A percentile compares a stretch with the other conserved stretches of the same genome.
Evolutionary conservation across 306 rosid species (phyloP).

Genomic region (Fagus crenata): DNA sequence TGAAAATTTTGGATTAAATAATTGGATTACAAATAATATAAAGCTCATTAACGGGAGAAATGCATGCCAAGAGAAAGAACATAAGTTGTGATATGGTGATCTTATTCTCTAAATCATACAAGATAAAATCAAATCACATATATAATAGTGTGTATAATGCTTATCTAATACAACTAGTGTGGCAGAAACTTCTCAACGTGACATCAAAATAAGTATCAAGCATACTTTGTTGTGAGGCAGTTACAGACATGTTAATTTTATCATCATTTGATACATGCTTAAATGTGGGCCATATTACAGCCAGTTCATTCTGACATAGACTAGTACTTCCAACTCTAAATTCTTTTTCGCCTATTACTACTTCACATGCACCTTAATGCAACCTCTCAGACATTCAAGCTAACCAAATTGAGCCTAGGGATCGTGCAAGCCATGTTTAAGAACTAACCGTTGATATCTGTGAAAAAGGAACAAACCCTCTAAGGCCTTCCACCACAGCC

Average conservation of each 20-base stretch:
- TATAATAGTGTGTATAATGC: background rate
- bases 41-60: background rate
- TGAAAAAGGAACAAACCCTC: conserved; percentile 96
- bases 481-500: conserved; percentile 86
- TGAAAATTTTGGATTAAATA: conserved; percentile 6
- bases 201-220: background rate
- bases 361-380: background rate
- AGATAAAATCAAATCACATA: background rate
- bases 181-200: background rate
- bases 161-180: background rate
- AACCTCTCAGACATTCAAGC: background rate
- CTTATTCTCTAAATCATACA: background rate
- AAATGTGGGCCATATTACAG: background rate
- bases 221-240: background rate
- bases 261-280: conserved; percentile 3
- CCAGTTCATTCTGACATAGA: background rate
- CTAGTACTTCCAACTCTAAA: background rate
- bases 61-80: background rate
- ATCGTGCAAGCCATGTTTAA: conserved; percentile 21
- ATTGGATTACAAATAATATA: conserved; percentile 1
- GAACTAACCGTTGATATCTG: conserved; percentile 86
- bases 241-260: background rate
- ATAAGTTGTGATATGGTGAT: background rate
- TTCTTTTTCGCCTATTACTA: background rate
- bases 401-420: conserved; percentile 10